Evolutionary conservation across 2,329 filamentous ascomycete genomes (phyloP), one percentile per base, ranked within the genome.

Genomic region (Lecanicillium sp.): DNA sequence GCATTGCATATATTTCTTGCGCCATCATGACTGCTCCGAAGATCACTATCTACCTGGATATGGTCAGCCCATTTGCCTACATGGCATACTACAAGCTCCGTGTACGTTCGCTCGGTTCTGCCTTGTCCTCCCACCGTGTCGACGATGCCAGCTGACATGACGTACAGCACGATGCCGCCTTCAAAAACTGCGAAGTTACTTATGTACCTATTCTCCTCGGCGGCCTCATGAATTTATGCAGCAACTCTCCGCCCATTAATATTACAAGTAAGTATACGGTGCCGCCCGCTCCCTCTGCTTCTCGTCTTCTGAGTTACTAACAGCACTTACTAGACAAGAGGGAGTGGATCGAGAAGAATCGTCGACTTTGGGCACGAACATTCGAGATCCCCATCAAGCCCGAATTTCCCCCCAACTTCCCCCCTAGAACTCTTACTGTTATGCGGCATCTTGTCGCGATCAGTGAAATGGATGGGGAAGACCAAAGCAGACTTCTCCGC

Each of bases 21-120:
- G 21, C 14, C 19, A 32, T 11, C 4, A 48, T 44, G 41, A 20
- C 49, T 26, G 7, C 39, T 45, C 54, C 58, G 48, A 62, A 60
- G 50, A 67, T 70, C 42, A 67, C 60, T 3, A 59, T 69, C 30
- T 70, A 64, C 48, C 55, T 69, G 8, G 67, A 71, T 55, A 59
- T 60, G 30, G 64, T 69, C 46, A 68, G 66, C 48, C 67, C 67
- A 2, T 70, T 70, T 51, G 62, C 61, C 2, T 69, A 69, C 47
- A 55, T 62, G 48, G 66, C 64, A 3, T 69, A 65, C 49, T 54
- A 69, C 45, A 54, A 70, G 11, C 49, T 70, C 3, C 55, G 60
- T n/a, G 67, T 69, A 51, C 36, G 66, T 62, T 30, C 19, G 24
- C 15, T n/a, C 19, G 14, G 1, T n/a, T 27, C 21, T 10, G 17